phyloP scores from a whole-genome alignment of 352 stramenopile genomes.

The Phytopythium litorale region DNA sequence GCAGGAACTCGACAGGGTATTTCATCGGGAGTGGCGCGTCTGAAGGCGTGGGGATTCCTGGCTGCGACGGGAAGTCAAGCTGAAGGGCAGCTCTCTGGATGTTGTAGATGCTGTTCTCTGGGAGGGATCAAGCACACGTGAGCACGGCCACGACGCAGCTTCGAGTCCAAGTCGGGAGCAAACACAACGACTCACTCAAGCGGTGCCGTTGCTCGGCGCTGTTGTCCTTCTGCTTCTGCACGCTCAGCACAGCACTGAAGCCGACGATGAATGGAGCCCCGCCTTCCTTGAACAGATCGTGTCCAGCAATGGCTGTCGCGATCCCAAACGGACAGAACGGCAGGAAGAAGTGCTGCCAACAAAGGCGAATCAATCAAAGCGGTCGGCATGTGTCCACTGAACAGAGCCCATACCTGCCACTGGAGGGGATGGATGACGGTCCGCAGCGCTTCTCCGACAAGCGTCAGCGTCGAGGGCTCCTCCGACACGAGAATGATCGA shows the following conservation, averaged over 20 bases:
- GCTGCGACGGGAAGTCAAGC: constrained; percentile 18
- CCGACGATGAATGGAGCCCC: constrained; percentile 46
- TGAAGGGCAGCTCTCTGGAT: constrained; percentile 45
- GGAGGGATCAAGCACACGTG: constrained; percentile 2
- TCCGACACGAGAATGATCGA: constrained; percentile 60
- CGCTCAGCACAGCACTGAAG: constrained; percentile 38
- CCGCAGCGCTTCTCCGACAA: constrained; percentile 32
- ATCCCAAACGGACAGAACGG: constrained; percentile 44
- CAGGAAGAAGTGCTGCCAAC: constrained; percentile 42
- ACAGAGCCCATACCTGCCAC: constrained; percentile 30
- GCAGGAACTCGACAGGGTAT: constrained; percentile 44
- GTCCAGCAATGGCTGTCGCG: constrained; percentile 10
- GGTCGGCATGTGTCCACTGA: background rate
- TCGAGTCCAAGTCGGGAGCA: background rate
- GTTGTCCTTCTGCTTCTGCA: constrained; percentile 47
- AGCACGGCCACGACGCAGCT: background rate
- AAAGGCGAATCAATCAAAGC: background rate
- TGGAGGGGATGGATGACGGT: constrained; percentile 51
- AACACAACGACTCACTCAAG: constrained; percentile 36
- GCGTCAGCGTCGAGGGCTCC: constrained; percentile 28
- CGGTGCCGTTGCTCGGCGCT: constrained; percentile 43
- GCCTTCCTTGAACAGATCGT: constrained; percentile 1
- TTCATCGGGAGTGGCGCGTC: constrained; percentile 4
- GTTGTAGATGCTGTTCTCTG: constrained; percentile 75
- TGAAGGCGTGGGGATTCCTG: background rate